phyloP scores from a whole-genome alignment of 1,139 yeast species.

The Scheffersomyces stambukii region DNA sequence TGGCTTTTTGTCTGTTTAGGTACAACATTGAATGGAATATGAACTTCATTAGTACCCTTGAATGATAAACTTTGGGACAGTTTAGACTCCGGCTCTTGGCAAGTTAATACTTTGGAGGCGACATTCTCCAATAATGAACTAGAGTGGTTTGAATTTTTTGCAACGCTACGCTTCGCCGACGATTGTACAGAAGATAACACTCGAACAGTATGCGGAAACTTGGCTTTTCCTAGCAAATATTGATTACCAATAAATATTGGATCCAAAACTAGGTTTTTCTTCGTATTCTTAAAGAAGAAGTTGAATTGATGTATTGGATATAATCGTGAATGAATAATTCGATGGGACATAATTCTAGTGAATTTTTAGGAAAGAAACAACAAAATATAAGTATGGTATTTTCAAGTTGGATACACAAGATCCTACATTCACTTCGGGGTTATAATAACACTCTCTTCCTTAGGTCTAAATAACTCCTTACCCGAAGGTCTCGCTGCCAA shows the following conservation, averaged over 20 bases:
- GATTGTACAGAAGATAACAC: conserved; percentile 1
- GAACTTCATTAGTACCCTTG: conserved; percentile 4
- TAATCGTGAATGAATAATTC: conserved; percentile 22
- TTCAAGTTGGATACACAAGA: no score
- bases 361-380: no score
- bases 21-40: conserved; percentile 58
- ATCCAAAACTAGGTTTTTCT: conserved; percentile 23
- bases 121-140: conserved; percentile 21
- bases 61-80: conserved; percentile 18
- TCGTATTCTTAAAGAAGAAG: conserved; percentile 38
- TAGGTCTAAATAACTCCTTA: neutral
- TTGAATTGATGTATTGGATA: conserved; percentile 30
- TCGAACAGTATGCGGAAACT: conserved; percentile 4
- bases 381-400: no score
- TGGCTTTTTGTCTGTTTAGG: conserved; percentile 23
- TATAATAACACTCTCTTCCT: neutral
- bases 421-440: neutral
- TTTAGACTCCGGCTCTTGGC: conserved; percentile 34
- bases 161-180: neutral
- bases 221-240: conserved; percentile 13
- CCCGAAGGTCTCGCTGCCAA: neutral
- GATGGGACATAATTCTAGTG: conserved; percentile 4
- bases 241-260: conserved; percentile 38
- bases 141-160: neutral
- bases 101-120: conserved; percentile 33